Conservation (phyloP, 495 filamentous ascomycete genomes). For the Acidiella bohemica region DNA sequence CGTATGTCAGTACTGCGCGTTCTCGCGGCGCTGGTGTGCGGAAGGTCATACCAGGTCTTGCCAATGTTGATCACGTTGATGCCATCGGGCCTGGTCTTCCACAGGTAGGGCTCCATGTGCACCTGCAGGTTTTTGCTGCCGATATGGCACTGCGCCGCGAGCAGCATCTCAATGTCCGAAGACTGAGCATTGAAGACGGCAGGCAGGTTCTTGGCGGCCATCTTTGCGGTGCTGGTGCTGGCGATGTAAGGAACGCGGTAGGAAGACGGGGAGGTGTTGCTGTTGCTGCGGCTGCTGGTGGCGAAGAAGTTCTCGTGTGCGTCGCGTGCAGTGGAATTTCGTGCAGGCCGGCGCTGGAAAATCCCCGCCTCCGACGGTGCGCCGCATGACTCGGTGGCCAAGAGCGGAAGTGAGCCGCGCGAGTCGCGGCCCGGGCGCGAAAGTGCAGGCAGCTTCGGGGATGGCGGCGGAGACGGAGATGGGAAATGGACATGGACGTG, state of each 20-base stretch:
- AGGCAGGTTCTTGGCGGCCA: conserved; percentile 87
- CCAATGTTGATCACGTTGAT: conserved; percentile 98
- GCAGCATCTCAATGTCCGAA: conserved; percentile 96
- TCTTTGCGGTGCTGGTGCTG: conserved; percentile 49
- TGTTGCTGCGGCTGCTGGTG: not conserved
- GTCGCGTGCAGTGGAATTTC: conserved; percentile 9
- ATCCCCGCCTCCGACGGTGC: too few species aligned
- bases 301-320: conserved; percentile 5
- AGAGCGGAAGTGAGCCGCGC: too few species aligned
- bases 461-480: too few species aligned
- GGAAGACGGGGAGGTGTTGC: not conserved
- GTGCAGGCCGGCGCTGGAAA: too few species aligned
- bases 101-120: conserved; percentile 99
- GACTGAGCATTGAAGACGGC: conserved; percentile 73
- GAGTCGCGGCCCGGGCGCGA: too few species aligned
- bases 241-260: conserved; percentile 1
- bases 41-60: conserved; percentile 83
- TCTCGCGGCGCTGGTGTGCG: not conserved
- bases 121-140: conserved; percentile 98
- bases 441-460: too few species aligned
- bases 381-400: too few species aligned
- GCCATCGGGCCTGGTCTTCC: conserved; percentile 96
- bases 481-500: too few species aligned
- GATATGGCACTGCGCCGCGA: conserved; percentile 90
- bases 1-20: conserved; percentile 3